phyloP scores from a whole-genome alignment of 2,329 filamentous ascomycete species.

The Cryphonectria carpinicola region DNA sequence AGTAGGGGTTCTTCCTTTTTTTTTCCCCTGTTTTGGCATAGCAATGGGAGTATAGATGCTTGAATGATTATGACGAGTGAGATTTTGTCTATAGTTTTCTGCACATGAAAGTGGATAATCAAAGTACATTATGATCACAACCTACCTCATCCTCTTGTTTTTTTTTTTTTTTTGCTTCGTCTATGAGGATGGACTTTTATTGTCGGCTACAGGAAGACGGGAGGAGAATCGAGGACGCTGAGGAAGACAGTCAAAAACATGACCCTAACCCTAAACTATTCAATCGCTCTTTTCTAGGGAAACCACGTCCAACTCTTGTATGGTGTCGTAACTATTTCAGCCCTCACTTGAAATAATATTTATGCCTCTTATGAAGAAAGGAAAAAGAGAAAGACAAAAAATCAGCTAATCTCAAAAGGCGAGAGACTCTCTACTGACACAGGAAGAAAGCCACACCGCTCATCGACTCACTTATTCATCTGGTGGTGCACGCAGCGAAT shows the following conservation, averaged over 20 bases:
- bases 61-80: constrained; percentile 1
- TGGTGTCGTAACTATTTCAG: background rate
- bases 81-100: background rate
- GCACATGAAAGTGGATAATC: too few relatives aligned
- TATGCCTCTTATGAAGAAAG: background rate
- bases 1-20: background rate
- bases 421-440: background rate
- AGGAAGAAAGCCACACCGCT: background rate
- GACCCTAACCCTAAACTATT: background rate
- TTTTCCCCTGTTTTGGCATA: background rate
- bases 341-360: background rate
- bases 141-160: too few relatives aligned
- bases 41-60: constrained; percentile 3
- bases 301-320: background rate
- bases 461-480: too few relatives aligned
- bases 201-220: background rate
- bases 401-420: background rate
- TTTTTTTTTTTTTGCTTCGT: too few relatives aligned
- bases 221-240: background rate
- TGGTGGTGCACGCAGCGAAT: too few relatives aligned
- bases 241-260: too few relatives aligned
- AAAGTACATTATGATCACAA: too few relatives aligned
- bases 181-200: too few relatives aligned
- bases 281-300: too few relatives aligned
- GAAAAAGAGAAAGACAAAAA: background rate